phyloP scores from a whole-genome alignment of 106 monocot species.

The Dendrobium catenatum region DNA sequence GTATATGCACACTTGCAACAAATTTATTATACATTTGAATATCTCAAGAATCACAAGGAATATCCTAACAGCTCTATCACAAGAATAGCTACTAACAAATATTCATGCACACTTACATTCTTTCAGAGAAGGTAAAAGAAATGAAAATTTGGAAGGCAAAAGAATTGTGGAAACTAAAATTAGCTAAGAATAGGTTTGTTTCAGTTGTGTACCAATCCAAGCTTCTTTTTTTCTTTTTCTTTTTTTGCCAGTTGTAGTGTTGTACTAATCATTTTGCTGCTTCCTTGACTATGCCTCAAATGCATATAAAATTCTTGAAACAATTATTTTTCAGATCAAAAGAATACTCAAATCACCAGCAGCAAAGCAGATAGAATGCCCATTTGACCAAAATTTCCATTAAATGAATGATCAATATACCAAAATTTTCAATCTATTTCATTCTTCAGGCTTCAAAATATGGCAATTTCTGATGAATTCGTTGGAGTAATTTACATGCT shows the following conservation, averaged over 20 bases:
- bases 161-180: not conserved
- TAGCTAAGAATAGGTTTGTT: not conserved
- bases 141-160: not conserved
- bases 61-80: not conserved
- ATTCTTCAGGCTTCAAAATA: slow-evolving; percentile 49
- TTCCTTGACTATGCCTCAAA: not conserved
- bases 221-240: not conserved
- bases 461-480: slow-evolving; percentile 77
- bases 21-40: not conserved
- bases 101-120: not conserved
- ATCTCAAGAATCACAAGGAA: not conserved
- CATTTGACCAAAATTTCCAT: not conserved
- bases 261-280: not conserved
- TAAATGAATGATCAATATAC: not conserved
- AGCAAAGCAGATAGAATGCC: not conserved
- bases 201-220: not conserved
- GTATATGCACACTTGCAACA: slow-evolving; percentile 1
- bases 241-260: not conserved
- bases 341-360: not conserved
- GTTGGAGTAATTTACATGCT: slow-evolving; percentile 83
- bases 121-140: not conserved
- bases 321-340: not conserved
- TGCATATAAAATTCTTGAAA: not conserved
- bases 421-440: not conserved
- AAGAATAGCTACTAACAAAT: not conserved